A percentile compares a stretch with the other conserved stretches of the same genome.
These are phyloP conservation scores for Kuraishia molischiana DNA, from an alignment of 805 yeast genomes.

Conservation along the genomic window DNA sequence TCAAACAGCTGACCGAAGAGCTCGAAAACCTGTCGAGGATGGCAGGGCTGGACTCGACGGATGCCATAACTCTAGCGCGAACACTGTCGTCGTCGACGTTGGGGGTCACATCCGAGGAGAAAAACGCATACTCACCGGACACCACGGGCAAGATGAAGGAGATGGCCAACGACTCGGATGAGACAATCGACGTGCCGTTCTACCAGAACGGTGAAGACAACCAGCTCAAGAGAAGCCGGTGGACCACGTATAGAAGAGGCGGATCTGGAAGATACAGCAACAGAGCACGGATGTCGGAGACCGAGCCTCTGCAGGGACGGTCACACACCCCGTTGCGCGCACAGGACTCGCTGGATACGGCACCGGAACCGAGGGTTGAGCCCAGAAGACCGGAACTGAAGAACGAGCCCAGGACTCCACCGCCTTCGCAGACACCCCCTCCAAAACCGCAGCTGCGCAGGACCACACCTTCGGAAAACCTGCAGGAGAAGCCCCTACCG, in stretches of 20 bases:
- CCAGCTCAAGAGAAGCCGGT: conserved; percentile 31
- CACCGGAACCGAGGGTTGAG: not conserved
- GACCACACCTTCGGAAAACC: not conserved
- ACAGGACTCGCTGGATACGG: not conserved
- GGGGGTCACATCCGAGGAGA: conserved; percentile 44
- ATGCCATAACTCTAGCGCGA: conserved; percentile 76
- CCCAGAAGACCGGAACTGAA: not conserved
- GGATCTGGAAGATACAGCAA: conserved; percentile 3
- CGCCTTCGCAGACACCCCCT: conserved; percentile 3
- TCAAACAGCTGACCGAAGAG: conserved; percentile 66
- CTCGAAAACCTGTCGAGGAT: conserved; percentile 61
- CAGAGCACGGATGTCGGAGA: not conserved
- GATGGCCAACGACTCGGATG: conserved; percentile 4
- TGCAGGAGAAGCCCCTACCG: conserved; percentile 2
- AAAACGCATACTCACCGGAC: conserved; percentile 23
- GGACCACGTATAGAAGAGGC: conserved; percentile 40
- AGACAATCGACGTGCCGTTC: conserved; percentile 5
- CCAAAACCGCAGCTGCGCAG: conserved; percentile 2
- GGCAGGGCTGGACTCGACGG: conserved; percentile 72
- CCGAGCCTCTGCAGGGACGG: not conserved
- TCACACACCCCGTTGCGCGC: not conserved
- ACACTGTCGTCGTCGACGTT: conserved; percentile 64
- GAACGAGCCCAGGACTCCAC: conserved; percentile 3
- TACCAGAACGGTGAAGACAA: not conserved
- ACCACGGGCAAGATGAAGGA: conserved; percentile 12